These are phyloP conservation scores for Thermothielavioides terrestris DNA, from an alignment of 495 filamentous ascomycete genomes.

Conservation along the genomic window DNA sequence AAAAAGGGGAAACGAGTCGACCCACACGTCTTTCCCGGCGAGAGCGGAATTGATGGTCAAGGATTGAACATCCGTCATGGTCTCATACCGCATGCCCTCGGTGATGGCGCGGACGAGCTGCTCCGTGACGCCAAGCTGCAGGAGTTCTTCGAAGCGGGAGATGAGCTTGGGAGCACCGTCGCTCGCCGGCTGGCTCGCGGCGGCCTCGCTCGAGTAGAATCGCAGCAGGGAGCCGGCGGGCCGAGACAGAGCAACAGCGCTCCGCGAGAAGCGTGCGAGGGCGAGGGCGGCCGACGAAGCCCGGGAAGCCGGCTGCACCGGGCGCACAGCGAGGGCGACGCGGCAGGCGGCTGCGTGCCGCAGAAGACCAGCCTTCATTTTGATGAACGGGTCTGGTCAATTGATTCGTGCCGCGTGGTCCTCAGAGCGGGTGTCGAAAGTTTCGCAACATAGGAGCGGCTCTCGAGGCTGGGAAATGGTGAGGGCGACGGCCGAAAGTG, in stretches of 20 bases:
- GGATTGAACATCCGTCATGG: slow-evolving; percentile 90
- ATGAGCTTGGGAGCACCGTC: slow-evolving; percentile 26
- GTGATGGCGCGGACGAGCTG: slow-evolving; percentile 62
- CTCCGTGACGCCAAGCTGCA: slow-evolving; percentile 50
- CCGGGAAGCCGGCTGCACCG: slow-evolving; percentile 21
- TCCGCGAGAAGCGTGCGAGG: slow-evolving; percentile 9
- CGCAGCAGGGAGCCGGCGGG: slow-evolving; percentile 20
- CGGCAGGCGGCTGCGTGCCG: slow-evolving; percentile 23
- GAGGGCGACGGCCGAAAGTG: too few species aligned
- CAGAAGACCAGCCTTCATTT: slow-evolving; percentile 26
- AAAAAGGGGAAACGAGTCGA: slow-evolving; percentile 2
- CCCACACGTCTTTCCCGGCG: slow-evolving; percentile 75
- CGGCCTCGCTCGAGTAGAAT: slow-evolving; percentile 32
- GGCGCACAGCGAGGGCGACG: slow-evolving; percentile 16
- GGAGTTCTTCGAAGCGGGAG: slow-evolving; percentile 64
- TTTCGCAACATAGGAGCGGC: neutral
- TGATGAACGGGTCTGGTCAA: slow-evolving; percentile 1
- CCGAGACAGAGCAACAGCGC: slow-evolving; percentile 7
- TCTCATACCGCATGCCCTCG: slow-evolving; percentile 61
- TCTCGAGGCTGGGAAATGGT: neutral
- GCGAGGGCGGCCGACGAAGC: slow-evolving; percentile 11
- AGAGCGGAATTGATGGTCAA: slow-evolving; percentile 71
- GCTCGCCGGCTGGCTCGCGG: slow-evolving; percentile 13
- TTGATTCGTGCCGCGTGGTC: neutral
- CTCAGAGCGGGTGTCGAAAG: neutral